Conservation (phyloP, 129 eudicot genomes). For the Deinandra increscens region DNA sequence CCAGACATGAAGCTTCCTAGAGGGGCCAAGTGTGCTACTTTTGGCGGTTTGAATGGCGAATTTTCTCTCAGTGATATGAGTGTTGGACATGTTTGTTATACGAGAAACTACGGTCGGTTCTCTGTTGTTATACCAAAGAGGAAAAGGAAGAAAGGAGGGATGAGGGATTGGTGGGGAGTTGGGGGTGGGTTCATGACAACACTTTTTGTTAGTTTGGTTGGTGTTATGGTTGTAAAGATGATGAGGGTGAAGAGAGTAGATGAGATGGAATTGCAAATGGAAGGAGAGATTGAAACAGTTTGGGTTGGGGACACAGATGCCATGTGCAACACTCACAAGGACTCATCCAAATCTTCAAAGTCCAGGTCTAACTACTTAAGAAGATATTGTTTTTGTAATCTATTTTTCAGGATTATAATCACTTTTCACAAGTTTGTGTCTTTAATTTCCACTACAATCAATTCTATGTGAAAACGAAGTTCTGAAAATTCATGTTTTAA, state of each 20-base stretch:
- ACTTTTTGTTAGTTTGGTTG: constrained; percentile 28
- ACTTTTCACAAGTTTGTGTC: background rate
- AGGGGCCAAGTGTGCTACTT: constrained; percentile 45
- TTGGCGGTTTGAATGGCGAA: constrained; percentile 36
- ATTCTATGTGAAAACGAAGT: too few relatives aligned
- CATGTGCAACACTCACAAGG: constrained; percentile 59
- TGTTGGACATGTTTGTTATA: constrained; percentile 39
- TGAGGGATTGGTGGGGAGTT: constrained; percentile 39
- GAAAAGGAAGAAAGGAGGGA: constrained; percentile 30
- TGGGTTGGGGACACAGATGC: constrained; percentile 66
- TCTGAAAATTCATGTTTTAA: too few relatives aligned
- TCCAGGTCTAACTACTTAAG: constrained; percentile 29
- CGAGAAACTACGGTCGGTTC: constrained; percentile 47
- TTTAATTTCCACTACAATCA: background rate
- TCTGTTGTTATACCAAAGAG: constrained; percentile 43
- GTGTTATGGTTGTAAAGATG: constrained; percentile 30
- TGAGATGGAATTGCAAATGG: constrained; percentile 48
- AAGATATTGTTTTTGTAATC: background rate
- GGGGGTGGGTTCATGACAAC: constrained; percentile 37
- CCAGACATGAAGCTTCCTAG: constrained; percentile 15
- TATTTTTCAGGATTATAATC: background rate
- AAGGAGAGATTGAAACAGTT: constrained; percentile 49
- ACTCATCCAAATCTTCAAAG: constrained; percentile 56
- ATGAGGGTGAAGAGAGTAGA: constrained; percentile 34
- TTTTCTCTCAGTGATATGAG: constrained; percentile 34